Percentiles rank a stretch among this genome's conserved stretches.
Evolutionary conservation across 257 asterid species (phyloP).

Genomic region (Gentiana straminea): DNA sequence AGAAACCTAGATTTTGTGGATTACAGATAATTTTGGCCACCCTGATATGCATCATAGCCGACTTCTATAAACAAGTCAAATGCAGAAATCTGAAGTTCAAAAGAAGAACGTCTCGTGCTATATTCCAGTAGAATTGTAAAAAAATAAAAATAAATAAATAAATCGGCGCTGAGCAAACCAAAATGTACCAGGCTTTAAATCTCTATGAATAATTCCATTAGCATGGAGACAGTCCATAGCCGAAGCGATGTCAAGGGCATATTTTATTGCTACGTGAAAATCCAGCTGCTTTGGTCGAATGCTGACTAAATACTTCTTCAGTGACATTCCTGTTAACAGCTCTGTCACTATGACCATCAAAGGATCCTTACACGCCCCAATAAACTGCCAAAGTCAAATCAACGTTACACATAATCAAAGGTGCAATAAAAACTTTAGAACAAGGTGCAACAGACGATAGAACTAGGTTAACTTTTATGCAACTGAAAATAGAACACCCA

Average conservation of each 20-base stretch:
- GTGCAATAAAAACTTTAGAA: neutral
- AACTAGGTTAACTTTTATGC: no score
- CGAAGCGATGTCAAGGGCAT: slow-evolving; percentile 83
- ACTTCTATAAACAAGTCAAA: no score
- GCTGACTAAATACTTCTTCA: slow-evolving; percentile 69
- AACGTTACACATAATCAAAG: neutral
- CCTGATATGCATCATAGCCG: no score
- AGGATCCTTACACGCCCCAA: slow-evolving; percentile 99
- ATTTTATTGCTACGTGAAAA: slow-evolving; percentile 54
- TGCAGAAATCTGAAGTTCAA: no score
- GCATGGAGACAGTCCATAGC: slow-evolving; percentile 97
- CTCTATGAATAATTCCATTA: slow-evolving; percentile 92
- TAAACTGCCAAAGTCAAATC: slow-evolving; percentile 44
- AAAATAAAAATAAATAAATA: slow-evolving; percentile 8
- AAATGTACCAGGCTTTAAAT: slow-evolving; percentile 80
- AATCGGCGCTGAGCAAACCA: slow-evolving; percentile 25
- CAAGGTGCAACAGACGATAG: neutral
- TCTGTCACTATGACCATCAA: slow-evolving; percentile 93
- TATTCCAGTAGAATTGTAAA: neutral
- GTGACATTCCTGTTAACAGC: slow-evolving; percentile 93
- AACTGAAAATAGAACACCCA: neutral
- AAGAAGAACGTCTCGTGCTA: no score
- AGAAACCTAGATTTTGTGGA: no score
- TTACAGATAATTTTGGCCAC: no score
- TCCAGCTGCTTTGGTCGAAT: slow-evolving; percentile 81